Evolutionary conservation across 2,329 filamentous ascomycete genomes (phyloP).

Genomic region (Fusarium xylarioides): DNA sequence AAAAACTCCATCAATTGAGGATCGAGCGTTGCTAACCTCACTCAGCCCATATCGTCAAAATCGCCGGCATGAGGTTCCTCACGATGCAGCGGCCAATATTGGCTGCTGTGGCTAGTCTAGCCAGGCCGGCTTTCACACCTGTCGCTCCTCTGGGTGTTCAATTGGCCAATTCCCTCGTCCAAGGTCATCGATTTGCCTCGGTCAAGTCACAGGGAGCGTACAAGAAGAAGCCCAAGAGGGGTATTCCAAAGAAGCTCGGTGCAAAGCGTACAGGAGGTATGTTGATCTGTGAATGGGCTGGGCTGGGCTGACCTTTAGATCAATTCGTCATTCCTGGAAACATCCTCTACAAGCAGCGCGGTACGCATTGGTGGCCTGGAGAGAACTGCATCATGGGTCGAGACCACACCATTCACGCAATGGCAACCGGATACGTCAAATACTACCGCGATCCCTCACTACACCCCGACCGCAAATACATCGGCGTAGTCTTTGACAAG

Average conservation of each 20-base stretch:
- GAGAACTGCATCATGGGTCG: slow-evolving; percentile 96
- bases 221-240: slow-evolving; percentile 70
- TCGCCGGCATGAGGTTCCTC: slow-evolving; percentile 56
- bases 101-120: slow-evolving; percentile 50
- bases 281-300: slow-evolving; percentile 41
- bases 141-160: slow-evolving; percentile 39
- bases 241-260: slow-evolving; percentile 82
- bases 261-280: slow-evolving; percentile 91
- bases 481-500: slow-evolving; percentile 89
- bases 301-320: slow-evolving; percentile 59
- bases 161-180: slow-evolving; percentile 53
- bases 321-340: slow-evolving; percentile 95
- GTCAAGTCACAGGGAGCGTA: slow-evolving; percentile 74
- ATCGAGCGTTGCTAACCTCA: slow-evolving; percentile 27
- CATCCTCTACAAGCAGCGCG: slow-evolving; percentile 97
- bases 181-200: slow-evolving; percentile 64
- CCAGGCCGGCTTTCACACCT: slow-evolving; percentile 37
- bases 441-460: slow-evolving; percentile 90
- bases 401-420: slow-evolving; percentile 94
- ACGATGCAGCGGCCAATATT: slow-evolving; percentile 57
- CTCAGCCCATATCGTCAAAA: slow-evolving; percentile 49
- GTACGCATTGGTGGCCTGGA: slow-evolving; percentile 92
- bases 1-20: slow-evolving; percentile 41
- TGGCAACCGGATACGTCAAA: slow-evolving; percentile 87
- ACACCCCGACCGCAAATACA: slow-evolving; percentile 91